phyloP scores from a whole-genome alignment of 192 early-diverging fungal genomes.

The Coemansia sp. region DNA sequence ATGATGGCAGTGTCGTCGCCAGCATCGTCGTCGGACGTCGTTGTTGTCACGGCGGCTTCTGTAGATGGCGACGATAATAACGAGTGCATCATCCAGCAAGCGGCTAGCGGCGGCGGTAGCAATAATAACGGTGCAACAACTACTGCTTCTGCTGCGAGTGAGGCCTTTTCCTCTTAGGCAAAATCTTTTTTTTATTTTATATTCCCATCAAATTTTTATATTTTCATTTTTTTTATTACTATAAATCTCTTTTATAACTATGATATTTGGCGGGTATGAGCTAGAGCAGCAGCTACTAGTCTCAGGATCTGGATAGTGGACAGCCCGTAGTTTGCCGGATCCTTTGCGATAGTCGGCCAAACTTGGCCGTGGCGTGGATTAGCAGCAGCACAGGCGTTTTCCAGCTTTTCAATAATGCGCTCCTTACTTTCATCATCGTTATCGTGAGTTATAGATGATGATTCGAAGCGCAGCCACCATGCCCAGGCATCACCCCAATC shows the following conservation, averaged over 20 bases:
- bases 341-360: slow-evolving; percentile 86
- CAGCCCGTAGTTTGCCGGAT: slow-evolving; percentile 44
- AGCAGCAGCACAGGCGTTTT: slow-evolving; percentile 42
- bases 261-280: slow-evolving; percentile 13
- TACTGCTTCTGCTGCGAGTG: too few species aligned
- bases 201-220: neutral
- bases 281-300: slow-evolving; percentile 24
- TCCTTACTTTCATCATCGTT: too few species aligned
- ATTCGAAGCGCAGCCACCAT: slow-evolving; percentile 94
- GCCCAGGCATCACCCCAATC: slow-evolving; percentile 95
- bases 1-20: slow-evolving; percentile 28
- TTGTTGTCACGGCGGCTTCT: too few species aligned
- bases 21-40: slow-evolving; percentile 3
- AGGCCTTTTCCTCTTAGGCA: neutral
- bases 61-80: too few species aligned
- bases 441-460: too few species aligned
- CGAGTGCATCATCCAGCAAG: too few species aligned
- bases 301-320: slow-evolving; percentile 17
- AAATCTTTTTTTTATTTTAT: too few species aligned
- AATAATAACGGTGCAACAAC: too few species aligned
- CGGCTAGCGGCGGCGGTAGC: slow-evolving; percentile 10
- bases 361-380: slow-evolving; percentile 86
- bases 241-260: neutral
- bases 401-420: slow-evolving; percentile 36
- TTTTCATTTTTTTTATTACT: neutral